Conservation (phyloP, 805 yeast species). For the Saitoella complicata region DNA sequence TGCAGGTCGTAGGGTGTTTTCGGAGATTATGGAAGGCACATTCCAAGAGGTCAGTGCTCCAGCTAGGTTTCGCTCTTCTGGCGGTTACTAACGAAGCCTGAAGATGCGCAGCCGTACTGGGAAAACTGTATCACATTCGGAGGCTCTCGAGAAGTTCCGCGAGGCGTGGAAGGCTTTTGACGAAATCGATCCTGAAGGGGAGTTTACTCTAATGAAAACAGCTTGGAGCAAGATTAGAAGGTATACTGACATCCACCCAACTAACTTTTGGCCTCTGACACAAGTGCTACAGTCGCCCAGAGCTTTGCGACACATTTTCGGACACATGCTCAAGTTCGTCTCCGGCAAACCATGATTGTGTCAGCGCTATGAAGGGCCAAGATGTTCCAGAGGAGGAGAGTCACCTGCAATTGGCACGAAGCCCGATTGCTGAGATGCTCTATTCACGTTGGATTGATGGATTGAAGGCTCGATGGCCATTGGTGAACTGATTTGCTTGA, state of each 20-base stretch:
- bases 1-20: no score
- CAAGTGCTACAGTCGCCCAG: not conserved
- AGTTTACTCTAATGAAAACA: constrained; percentile 3
- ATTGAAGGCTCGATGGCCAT: constrained; percentile 12
- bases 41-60: no score
- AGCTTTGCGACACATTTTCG: not conserved
- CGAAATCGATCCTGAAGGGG: constrained; percentile 9
- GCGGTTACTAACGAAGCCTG: no score
- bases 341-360: not conserved
- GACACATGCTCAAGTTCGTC: constrained; percentile 2
- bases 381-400: not conserved
- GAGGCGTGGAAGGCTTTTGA: constrained; percentile 10
- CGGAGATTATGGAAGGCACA: no score
- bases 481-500: not conserved
- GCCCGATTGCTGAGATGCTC: constrained; percentile 12
- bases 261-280: not conserved
- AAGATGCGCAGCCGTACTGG: not conserved
- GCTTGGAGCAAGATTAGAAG: constrained; percentile 4
- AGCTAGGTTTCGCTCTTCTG: no score
- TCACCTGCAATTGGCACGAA: constrained; percentile 7
- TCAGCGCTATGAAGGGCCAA: not conserved
- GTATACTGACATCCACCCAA: not conserved
- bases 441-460: constrained; percentile 15
- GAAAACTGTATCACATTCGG: constrained; percentile 2
- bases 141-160: constrained; percentile 7